phyloP scores from a whole-genome alignment of 2,329 filamentous ascomycete genomes.

The Talaromyces verruculosus region DNA sequence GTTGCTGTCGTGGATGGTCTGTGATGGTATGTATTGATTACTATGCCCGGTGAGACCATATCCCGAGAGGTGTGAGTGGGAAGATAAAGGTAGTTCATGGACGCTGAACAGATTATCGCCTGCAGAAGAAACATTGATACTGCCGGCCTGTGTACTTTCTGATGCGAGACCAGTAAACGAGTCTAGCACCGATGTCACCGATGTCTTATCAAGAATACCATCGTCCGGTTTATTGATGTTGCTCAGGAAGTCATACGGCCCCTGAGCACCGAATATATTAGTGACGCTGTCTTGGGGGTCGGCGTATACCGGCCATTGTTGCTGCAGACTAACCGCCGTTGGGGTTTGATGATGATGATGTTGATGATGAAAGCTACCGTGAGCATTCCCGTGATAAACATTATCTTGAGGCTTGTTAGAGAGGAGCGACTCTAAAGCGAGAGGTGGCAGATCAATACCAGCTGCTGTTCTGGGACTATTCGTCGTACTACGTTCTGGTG shows the following conservation, averaged over 20 bases:
- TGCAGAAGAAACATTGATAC: conserved; percentile 31
- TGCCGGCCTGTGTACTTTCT: conserved; percentile 34
- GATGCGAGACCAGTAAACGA: conserved; percentile 34
- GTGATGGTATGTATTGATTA: conserved; percentile 36
- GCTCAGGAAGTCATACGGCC: conserved; percentile 37
- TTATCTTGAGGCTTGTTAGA: conserved; percentile 33
- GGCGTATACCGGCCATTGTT: conserved; percentile 39
- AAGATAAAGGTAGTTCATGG: conserved; percentile 37
- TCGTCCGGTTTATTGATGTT: conserved; percentile 39
- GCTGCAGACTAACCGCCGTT: conserved; percentile 31
- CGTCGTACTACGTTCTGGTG: conserved; percentile 36
- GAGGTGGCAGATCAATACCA: conserved; percentile 38
- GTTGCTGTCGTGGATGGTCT: conserved; percentile 34
- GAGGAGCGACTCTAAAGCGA: conserved; percentile 38
- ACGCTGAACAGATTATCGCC: conserved; percentile 37
- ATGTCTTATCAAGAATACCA: conserved; percentile 35
- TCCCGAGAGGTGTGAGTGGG: conserved; percentile 32
- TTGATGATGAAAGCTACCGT: conserved; percentile 32
- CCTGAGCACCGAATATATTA: conserved; percentile 36
- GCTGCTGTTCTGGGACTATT: conserved; percentile 38
- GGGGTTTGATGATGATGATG: conserved; percentile 13
- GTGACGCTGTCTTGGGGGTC: conserved; percentile 36
- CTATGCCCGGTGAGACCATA: conserved; percentile 35
- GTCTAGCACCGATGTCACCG: conserved; percentile 39
- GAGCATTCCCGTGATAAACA: conserved; percentile 34